Percentiles rank a stretch among this genome's conserved stretches.
Evolutionary conservation across 139 green algal genomes (phyloP).

Genomic region (Monoraphidium neglectum): DNA sequence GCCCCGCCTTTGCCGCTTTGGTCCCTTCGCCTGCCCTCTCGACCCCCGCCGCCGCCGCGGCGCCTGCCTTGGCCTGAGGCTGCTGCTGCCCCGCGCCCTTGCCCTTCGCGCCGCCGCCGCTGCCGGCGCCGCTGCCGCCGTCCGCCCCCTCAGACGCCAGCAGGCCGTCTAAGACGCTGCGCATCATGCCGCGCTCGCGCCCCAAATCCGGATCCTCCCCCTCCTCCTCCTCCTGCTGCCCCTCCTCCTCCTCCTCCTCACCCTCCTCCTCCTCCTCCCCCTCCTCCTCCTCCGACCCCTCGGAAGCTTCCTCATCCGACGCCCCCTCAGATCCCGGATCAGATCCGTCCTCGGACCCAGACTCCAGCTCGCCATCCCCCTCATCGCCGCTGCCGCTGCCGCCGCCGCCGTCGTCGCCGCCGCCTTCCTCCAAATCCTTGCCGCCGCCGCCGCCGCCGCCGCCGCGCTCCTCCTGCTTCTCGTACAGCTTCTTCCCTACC

Average conservation of each 20-base stretch:
- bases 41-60: neutral
- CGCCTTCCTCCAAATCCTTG: neutral
- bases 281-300: slow-evolving; percentile 12
- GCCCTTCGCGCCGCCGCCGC: slow-evolving; percentile 2
- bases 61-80: slow-evolving; percentile 11
- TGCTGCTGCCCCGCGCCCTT: neutral
- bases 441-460: neutral
- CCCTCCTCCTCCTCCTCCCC: slow-evolving; percentile 20
- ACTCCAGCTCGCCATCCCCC: slow-evolving; percentile 8
- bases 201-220: slow-evolving; percentile 24
- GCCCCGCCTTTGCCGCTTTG: too few relatives aligned
- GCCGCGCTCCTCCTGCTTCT: slow-evolving; percentile 6
- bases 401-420: neutral
- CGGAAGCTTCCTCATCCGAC: neutral
- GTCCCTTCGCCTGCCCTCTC: too few relatives aligned
- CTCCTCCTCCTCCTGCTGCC: neutral
- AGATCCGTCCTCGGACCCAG: neutral
- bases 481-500: slow-evolving; percentile 78
- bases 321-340: slow-evolving; percentile 4
- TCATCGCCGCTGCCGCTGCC: neutral
- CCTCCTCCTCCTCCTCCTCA: slow-evolving; percentile 18
- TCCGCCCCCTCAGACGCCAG: slow-evolving; percentile 12
- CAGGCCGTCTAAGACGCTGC: slow-evolving; percentile 19
- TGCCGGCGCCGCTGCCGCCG: neutral
- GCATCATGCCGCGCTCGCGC: slow-evolving; percentile 16